Percentiles rank a stretch among this genome's conserved stretches.
phyloP scores from a whole-genome alignment of 352 stramenopile genomes.

The Phytophthora cactorum region DNA sequence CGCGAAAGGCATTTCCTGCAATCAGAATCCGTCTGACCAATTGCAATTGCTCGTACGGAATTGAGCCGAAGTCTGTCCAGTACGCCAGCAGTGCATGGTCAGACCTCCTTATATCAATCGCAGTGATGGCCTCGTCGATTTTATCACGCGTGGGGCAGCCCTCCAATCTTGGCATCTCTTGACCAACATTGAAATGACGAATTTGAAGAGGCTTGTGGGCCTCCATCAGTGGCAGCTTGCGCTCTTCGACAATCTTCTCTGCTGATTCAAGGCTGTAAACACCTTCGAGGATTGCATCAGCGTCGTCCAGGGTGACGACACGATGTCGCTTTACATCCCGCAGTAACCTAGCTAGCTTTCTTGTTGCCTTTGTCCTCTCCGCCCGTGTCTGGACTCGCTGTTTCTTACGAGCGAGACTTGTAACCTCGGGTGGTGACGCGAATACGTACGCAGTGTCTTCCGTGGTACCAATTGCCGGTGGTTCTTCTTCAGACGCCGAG shows the following conservation, averaged over 20 bases:
- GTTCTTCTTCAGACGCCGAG: background rate
- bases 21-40: background rate
- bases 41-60: background rate
- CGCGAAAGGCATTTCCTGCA: background rate
- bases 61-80: background rate
- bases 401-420: background rate
- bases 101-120: background rate
- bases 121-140: background rate
- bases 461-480: background rate
- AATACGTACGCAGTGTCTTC: background rate
- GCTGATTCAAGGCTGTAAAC: background rate
- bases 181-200: background rate
- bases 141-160: background rate
- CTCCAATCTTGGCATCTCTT: background rate
- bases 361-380: background rate
- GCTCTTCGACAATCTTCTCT: background rate
- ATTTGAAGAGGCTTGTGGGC: background rate
- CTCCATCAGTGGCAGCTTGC: background rate
- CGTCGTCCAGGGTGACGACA: background rate
- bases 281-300: background rate
- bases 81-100: background rate
- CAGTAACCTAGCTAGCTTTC: background rate
- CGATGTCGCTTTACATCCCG: background rate
- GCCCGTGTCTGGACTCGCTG: background rate
- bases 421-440: background rate